A percentile compares a stretch with the other conserved stretches of the same genome.
These are phyloP conservation scores for Triticum dicoccoides DNA, from an alignment of 176 grass and related monocot genomes.

Conservation along the genomic window DNA sequence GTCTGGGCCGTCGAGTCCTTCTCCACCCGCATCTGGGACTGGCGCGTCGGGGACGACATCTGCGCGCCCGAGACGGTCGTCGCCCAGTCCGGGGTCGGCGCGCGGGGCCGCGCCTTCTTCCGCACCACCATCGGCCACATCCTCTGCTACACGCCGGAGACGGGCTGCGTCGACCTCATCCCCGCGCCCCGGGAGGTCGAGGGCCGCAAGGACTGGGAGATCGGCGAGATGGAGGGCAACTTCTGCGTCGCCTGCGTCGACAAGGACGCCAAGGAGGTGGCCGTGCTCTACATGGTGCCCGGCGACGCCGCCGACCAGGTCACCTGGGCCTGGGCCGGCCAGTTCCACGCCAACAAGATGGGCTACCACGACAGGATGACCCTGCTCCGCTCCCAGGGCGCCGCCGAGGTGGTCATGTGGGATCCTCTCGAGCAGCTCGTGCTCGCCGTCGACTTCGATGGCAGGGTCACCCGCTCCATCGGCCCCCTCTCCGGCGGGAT, in stretches of 20 bases:
- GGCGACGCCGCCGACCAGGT: neutral
- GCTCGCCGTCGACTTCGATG: conserved; percentile 38
- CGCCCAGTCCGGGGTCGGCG: conserved; percentile 30
- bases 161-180: neutral
- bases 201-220: conserved; percentile 29
- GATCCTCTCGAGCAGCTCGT: neutral
- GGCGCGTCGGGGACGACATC: neutral
- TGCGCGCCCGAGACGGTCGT: conserved; percentile 18
- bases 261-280: neutral
- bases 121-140: conserved; percentile 46
- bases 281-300: neutral
- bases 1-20: conserved; percentile 53
- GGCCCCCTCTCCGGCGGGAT: neutral
- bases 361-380: conserved; percentile 12
- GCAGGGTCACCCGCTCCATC: conserved; percentile 18
- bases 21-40: conserved; percentile 49
- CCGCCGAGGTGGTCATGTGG: conserved; percentile 42
- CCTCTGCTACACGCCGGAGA: conserved; percentile 40
- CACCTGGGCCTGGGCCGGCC: neutral
- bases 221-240: conserved; percentile 55
- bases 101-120: conserved; percentile 51
- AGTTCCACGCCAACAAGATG: conserved; percentile 7
- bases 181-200: conserved; percentile 14
- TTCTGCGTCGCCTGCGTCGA: conserved; percentile 29
- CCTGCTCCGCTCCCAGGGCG: conserved; percentile 41